phyloP scores from a whole-genome alignment of 2,329 filamentous ascomycete genomes.

The Xylariales sp. region DNA sequence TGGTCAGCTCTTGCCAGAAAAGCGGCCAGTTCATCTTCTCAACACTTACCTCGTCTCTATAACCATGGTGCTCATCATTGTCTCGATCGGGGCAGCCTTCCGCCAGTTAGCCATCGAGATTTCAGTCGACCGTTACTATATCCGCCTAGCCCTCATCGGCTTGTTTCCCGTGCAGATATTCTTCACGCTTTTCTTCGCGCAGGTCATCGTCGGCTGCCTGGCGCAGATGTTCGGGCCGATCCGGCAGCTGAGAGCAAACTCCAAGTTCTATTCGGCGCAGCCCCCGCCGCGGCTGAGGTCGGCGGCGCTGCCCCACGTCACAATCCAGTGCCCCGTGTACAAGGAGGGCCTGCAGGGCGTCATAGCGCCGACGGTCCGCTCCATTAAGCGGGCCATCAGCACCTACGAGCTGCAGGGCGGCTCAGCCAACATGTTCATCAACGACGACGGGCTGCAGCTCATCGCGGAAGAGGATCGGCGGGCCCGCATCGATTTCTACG shows the following conservation, averaged over 20 bases:
- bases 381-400: slow-evolving; percentile 72
- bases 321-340: slow-evolving; percentile 84
- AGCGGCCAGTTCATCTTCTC: slow-evolving; percentile 62
- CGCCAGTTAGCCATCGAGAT: slow-evolving; percentile 66
- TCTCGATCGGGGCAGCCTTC: slow-evolving; percentile 66
- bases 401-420: slow-evolving; percentile 74
- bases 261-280: slow-evolving; percentile 76
- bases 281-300: slow-evolving; percentile 58
- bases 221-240: slow-evolving; percentile 74
- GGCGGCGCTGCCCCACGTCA: slow-evolving; percentile 63
- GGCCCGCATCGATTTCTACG: slow-evolving; percentile 64
- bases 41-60: slow-evolving; percentile 66
- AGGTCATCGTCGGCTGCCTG: slow-evolving; percentile 72
- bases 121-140: slow-evolving; percentile 57
- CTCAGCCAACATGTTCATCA: slow-evolving; percentile 74
- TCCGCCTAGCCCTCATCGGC: slow-evolving; percentile 59
- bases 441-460: slow-evolving; percentile 70
- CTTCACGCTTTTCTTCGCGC: slow-evolving; percentile 77
- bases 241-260: slow-evolving; percentile 68
- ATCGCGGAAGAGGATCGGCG: slow-evolving; percentile 57
- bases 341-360: slow-evolving; percentile 76
- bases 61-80: slow-evolving; percentile 61
- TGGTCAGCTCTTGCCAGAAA: slow-evolving; percentile 60
- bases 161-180: slow-evolving; percentile 71
- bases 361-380: slow-evolving; percentile 72